Evolutionary conservation across 371 early-diverging fungal genomes (phyloP), one percentile per base, ranked within the genome.

Genomic region (Lichtheimia hyalospora): DNA sequence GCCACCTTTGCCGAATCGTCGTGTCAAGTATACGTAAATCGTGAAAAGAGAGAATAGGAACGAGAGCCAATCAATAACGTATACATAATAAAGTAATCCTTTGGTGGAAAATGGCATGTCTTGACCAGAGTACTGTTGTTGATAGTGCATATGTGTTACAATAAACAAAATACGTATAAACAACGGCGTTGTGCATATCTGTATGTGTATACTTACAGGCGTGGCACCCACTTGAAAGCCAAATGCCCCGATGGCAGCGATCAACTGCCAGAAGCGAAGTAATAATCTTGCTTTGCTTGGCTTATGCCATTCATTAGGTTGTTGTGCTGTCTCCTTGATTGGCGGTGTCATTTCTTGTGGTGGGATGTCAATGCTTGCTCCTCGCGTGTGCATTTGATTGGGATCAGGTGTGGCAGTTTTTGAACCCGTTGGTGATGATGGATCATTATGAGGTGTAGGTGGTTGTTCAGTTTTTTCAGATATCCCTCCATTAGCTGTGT

Each of bases 221-320:
- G 60, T 52, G 20, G 73, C 75, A 13, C 68, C 68, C 8, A 62
- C 62, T 57, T 70, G 72, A 49, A 75, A 75, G n/a, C 68, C 73
- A 62, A 75, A 75, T 8, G 70, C 68, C 20, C 70, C 70, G 16
- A 72, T 58, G 20, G 68, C 63, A 46, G 73, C 68, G 34, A 75
- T 49, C 5, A 72, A 16, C 34, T 72, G 73, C 67, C 69, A 69
- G 25, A 68, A 20, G 20, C 75, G 66, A 18, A 75, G 42, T 39
- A 57, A 54, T 3, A 66, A 48, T 2, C 68, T 49, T 39, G 54
- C 48, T 51, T 60, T 52, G 46, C 41, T 50, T 5, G 61, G 64
- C 18, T 58, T 58, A 12, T 58, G 59, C 8, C 48, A n/a, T 51
- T 23, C 14, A 15, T 23, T 1, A 14, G 12, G 24, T n/a, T 23